Conservation (phyloP, 768 basidiomycete genomes). For the Phylloporus scabripes region DNA sequence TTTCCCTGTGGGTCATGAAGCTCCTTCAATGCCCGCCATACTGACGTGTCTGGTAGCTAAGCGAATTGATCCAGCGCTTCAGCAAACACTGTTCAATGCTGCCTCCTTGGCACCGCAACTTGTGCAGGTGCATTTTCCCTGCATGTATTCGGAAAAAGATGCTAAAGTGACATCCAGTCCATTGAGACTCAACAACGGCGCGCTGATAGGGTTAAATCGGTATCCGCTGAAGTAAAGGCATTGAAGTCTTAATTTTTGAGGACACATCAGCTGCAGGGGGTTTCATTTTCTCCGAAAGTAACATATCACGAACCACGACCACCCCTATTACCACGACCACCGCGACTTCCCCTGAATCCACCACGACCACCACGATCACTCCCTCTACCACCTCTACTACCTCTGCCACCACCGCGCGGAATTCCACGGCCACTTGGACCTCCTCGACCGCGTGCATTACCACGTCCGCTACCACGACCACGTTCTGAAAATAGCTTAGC, state of each 20-base stretch:
- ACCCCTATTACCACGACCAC: constrained; percentile 41
- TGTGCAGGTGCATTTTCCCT: constrained; percentile 40
- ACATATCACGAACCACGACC: constrained; percentile 44
- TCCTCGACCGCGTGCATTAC: constrained; percentile 24
- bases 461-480: constrained; percentile 36
- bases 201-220: constrained; percentile 39
- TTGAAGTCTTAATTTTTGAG: constrained; percentile 37
- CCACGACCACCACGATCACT: constrained; percentile 40
- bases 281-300: not conserved
- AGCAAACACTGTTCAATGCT: constrained; percentile 30
- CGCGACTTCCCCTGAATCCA: constrained; percentile 43
- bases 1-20: constrained; percentile 8
- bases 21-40: not conserved
- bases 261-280: not conserved
- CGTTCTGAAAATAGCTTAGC: constrained; percentile 40
- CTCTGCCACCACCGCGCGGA: constrained; percentile 35
- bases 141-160: not conserved
- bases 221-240: constrained; percentile 46
- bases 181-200: constrained; percentile 49
- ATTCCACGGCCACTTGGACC: constrained; percentile 28
- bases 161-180: constrained; percentile 30
- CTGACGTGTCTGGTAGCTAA: constrained; percentile 11
- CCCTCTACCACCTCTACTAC: constrained; percentile 35
- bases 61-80: constrained; percentile 19
- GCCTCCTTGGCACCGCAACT: constrained; percentile 43